These are phyloP conservation scores for Diaporthe citrichinensis DNA, from an alignment of 2,329 filamentous ascomycete genomes.

Conservation along the genomic window DNA sequence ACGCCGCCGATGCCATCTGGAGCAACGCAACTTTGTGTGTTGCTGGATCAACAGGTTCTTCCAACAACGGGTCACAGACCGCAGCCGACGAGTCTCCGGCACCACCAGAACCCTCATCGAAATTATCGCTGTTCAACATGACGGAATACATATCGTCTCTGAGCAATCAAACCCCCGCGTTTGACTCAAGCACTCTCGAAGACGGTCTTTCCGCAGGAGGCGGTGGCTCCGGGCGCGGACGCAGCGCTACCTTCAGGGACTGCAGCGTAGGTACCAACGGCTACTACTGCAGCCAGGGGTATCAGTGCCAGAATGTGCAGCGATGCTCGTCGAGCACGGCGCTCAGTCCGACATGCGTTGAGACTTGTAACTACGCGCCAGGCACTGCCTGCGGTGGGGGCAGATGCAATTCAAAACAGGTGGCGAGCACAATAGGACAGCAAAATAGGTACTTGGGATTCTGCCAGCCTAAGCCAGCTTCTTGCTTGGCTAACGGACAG, in stretches of 20 bases:
- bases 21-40: slow-evolving; percentile 5
- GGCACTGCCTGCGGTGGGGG: not conserved
- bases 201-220: not conserved
- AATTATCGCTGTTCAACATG: not conserved
- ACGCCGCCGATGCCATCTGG: slow-evolving; percentile 38
- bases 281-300: not conserved
- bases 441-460: not conserved
- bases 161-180: not conserved
- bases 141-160: not conserved
- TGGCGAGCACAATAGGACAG: not conserved
- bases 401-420: not conserved
- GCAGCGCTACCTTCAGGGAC: slow-evolving; percentile 9
- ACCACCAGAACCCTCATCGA: not conserved
- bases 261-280: not conserved
- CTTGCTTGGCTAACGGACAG: not conserved
- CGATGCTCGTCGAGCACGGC: not conserved
- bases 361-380: not conserved
- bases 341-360: not conserved
- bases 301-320: not conserved
- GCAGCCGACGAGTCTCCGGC: not conserved
- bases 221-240: not conserved
- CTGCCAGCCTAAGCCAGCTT: not conserved
- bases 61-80: not conserved
- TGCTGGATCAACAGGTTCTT: not conserved
- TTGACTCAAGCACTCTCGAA: not conserved